These are phyloP conservation scores for Aspergillus sojae DNA, from an alignment of 2,329 filamentous ascomycete genomes.

Conservation along the genomic window DNA sequence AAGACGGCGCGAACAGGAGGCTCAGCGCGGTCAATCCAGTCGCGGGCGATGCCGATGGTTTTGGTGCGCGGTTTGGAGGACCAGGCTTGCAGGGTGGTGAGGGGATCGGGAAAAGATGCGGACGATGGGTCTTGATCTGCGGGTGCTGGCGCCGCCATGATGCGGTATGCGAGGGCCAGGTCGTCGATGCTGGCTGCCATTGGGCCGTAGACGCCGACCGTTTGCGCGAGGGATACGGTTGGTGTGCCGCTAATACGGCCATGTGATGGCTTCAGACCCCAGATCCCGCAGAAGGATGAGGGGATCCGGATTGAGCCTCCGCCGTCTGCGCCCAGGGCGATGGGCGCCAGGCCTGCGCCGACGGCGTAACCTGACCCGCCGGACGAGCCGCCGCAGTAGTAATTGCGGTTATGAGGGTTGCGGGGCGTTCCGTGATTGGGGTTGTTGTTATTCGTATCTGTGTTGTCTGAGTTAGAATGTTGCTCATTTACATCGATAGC, in stretches of 20 bases:
- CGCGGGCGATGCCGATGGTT: conserved; percentile 69
- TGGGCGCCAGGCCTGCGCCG: conserved; percentile 71
- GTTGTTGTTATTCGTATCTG: conserved; percentile 82
- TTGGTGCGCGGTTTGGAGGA: conserved; percentile 36
- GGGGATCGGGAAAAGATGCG: conserved; percentile 61
- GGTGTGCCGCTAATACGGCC: conserved; percentile 66
- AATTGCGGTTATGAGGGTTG: conserved; percentile 75
- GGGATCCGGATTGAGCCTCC: conserved; percentile 77
- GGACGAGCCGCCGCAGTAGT: conserved; percentile 81
- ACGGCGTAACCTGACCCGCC: conserved; percentile 75
- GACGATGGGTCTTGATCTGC: conserved; percentile 57
- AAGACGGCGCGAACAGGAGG: conserved; percentile 65
- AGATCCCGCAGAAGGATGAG: conserved; percentile 74
- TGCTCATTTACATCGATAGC: background rate
- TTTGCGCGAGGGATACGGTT: conserved; percentile 60
- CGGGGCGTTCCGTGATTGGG: conserved; percentile 71
- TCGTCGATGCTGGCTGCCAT: conserved; percentile 76
- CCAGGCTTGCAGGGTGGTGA: conserved; percentile 49
- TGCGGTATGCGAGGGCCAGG: conserved; percentile 77
- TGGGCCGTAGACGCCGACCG: conserved; percentile 71
- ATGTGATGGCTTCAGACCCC: conserved; percentile 78
- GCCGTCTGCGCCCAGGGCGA: conserved; percentile 71
- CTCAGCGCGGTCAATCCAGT: conserved; percentile 72
- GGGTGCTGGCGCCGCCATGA: conserved; percentile 74
- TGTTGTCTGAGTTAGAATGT: conserved; percentile 2